Evolutionary conservation across 2,329 filamentous ascomycete genomes (phyloP).

Genomic region (Amesomyces nigricolor): DNA sequence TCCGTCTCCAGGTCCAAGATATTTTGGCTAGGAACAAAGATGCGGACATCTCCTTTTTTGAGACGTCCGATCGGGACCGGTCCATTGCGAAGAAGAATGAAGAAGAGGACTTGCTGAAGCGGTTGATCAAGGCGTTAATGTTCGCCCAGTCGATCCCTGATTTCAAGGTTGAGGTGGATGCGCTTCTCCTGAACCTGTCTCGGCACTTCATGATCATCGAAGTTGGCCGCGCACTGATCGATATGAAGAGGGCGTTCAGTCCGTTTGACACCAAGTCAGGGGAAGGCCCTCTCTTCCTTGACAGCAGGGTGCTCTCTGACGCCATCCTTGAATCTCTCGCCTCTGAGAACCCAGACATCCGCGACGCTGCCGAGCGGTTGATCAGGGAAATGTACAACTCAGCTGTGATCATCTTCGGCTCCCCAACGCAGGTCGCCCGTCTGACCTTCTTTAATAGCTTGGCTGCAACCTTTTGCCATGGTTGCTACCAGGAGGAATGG

Average conservation of each 20-base stretch:
- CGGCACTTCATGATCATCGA: conserved; percentile 89
- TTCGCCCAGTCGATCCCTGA: conserved; percentile 78
- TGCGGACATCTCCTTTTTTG: conserved; percentile 63
- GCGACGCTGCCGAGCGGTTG: conserved; percentile 74
- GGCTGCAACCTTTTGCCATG: conserved; percentile 80
- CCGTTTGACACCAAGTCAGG: conserved; percentile 80
- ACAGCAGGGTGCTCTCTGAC: conserved; percentile 80
- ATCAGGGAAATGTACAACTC: conserved; percentile 74
- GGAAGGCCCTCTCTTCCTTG: conserved; percentile 81
- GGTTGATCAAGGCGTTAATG: conserved; percentile 82
- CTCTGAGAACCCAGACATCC: conserved; percentile 73
- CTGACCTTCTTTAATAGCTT: conserved; percentile 82
- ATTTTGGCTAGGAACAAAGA: conserved; percentile 67
- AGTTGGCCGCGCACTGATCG: conserved; percentile 75
- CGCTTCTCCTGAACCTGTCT: conserved; percentile 74
- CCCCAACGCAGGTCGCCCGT: conserved; percentile 62
- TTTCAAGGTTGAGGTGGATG: conserved; percentile 67
- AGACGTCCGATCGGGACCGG: conserved; percentile 69
- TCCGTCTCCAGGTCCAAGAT: conserved; percentile 87
- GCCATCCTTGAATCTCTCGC: conserved; percentile 86
- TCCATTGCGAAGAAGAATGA: conserved; percentile 82
- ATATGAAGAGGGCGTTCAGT: conserved; percentile 68
- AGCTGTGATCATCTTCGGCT: conserved; percentile 72
- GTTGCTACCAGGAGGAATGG: conserved; percentile 97
- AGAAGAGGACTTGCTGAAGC: conserved; percentile 77